Conservation (phyloP, 805 yeast genomes). For the Suhomyces xylopsoci region DNA sequence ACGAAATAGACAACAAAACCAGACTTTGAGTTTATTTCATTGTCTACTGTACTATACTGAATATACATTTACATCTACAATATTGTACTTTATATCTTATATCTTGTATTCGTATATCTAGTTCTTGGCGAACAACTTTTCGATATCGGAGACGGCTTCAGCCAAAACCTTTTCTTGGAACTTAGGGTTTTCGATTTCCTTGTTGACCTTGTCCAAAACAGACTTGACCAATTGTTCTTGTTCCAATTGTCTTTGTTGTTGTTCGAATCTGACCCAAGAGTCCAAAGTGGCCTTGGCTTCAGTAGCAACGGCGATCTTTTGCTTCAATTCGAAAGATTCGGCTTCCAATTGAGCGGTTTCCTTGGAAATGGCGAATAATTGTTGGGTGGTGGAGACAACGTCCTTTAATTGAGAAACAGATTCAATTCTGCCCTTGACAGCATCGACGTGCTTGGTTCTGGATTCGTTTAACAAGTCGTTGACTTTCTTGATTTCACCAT, state of each 20-base stretch:
- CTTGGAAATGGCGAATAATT: constrained; percentile 89
- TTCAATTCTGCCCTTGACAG: constrained; percentile 89
- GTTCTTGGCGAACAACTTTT: constrained; percentile 66
- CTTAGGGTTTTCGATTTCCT: constrained; percentile 79
- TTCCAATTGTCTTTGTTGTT: constrained; percentile 92
- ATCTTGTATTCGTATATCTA: constrained; percentile 11
- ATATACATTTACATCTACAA: neutral
- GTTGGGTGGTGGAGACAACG: constrained; percentile 87
- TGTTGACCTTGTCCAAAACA: constrained; percentile 84
- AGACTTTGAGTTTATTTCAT: too few species aligned
- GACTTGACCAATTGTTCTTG: constrained; percentile 86
- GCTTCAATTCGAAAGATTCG: constrained; percentile 88
- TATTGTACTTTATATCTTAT: neutral
- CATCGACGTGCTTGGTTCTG: constrained; percentile 84
- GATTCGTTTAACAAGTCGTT: constrained; percentile 80
- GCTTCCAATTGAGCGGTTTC: constrained; percentile 97
- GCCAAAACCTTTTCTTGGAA: constrained; percentile 90
- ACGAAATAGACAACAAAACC: neutral
- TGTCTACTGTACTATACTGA: neutral
- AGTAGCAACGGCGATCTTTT: constrained; percentile 76
- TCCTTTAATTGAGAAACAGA: constrained; percentile 86
- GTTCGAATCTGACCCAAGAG: constrained; percentile 98
- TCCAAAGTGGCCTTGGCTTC: constrained; percentile 96
- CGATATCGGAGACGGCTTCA: constrained; percentile 90
- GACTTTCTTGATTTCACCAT: constrained; percentile 77